Evolutionary conservation across 495 filamentous ascomycete species (phyloP).

Genomic region (Aspergillus cavernicola): DNA sequence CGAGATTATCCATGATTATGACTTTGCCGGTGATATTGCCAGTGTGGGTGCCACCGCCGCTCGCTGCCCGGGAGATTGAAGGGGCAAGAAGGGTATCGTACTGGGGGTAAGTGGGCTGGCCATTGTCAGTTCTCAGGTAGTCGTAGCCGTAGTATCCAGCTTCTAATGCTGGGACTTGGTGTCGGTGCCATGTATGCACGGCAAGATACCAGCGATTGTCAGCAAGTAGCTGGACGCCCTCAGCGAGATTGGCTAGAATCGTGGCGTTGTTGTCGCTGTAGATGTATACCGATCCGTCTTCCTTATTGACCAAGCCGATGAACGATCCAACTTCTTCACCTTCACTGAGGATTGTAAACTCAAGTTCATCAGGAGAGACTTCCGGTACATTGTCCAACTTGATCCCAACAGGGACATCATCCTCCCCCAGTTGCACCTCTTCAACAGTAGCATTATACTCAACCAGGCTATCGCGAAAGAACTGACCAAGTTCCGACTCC

Average conservation of each 20-base stretch:
- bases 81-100: background rate
- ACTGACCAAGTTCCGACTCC: background rate
- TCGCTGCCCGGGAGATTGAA: background rate
- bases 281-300: background rate
- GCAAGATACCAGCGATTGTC: background rate
- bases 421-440: background rate
- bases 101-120: background rate
- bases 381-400: background rate
- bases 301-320: background rate
- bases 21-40: background rate
- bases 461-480: background rate
- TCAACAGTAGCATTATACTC: background rate
- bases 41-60: background rate
- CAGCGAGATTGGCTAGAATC: background rate
- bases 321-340: background rate
- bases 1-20: background rate
- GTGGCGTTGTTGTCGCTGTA: background rate
- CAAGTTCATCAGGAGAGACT: background rate
- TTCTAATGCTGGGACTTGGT: background rate
- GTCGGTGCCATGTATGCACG: background rate
- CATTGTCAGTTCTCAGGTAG: background rate
- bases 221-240: background rate
- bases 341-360: background rate
- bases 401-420: background rate
- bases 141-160: background rate